Evolutionary conservation across 495 filamentous ascomycete species (phyloP).

Genomic region (Saxophila tyrrhenica): DNA sequence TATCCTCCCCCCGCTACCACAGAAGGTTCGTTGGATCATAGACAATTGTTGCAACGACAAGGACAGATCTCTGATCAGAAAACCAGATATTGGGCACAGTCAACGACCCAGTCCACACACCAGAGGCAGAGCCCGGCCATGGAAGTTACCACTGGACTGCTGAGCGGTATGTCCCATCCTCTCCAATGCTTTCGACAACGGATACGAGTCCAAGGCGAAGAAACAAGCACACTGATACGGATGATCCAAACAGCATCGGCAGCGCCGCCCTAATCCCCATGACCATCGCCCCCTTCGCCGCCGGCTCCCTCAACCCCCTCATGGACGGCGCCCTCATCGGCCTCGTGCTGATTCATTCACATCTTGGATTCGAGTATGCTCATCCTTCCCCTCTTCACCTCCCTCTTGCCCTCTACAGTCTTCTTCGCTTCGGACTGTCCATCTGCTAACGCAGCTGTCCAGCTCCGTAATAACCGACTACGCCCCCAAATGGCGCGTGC

Average conservation of each 20-base stretch:
- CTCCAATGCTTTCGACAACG: too few relatives aligned
- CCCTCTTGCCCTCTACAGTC: too few relatives aligned
- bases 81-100: conserved; percentile 39
- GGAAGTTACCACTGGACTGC: conserved; percentile 98
- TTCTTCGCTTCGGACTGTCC: background rate
- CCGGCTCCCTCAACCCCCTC: conserved; percentile 77
- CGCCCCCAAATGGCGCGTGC: conserved; percentile 60
- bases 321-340: conserved; percentile 79
- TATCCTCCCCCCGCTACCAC: conserved; percentile 40
- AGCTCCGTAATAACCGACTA: conserved; percentile 81
- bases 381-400: background rate
- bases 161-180: conserved; percentile 54
- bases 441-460: too few relatives aligned
- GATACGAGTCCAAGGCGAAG: too few relatives aligned
- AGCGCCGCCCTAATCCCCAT: conserved; percentile 71
- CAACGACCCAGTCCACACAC: conserved; percentile 79
- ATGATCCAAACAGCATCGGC: conserved; percentile 42
- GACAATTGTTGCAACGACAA: too few relatives aligned
- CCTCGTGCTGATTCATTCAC: conserved; percentile 76
- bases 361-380: conserved; percentile 79
- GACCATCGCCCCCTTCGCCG: conserved; percentile 81
- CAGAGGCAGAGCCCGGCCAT: conserved; percentile 56
- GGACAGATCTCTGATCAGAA: too few relatives aligned
- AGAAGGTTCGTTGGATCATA: too few relatives aligned
- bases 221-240: too few relatives aligned